These are phyloP conservation scores for Amylocystis lapponica DNA, from an alignment of 768 basidiomycete species.

Conservation along the genomic window DNA sequence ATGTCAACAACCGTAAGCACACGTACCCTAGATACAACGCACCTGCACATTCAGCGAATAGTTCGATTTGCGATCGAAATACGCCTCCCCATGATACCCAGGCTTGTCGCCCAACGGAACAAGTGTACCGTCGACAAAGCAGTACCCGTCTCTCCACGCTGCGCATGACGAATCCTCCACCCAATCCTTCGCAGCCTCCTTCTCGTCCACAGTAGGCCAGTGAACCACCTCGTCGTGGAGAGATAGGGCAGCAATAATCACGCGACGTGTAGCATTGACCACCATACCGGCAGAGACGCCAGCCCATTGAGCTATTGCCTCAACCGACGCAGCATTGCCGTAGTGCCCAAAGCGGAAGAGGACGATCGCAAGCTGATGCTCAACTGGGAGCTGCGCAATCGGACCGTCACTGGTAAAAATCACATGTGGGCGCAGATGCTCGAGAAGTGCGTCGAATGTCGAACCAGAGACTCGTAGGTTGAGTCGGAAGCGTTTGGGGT, in stretches of 20 bases:
- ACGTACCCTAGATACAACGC: neutral
- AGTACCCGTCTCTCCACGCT: slow-evolving; percentile 27
- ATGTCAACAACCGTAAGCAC: slow-evolving; percentile 12
- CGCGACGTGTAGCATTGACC: neutral
- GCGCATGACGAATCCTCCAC: neutral
- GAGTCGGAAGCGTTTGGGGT: slow-evolving; percentile 26
- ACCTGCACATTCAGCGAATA: slow-evolving; percentile 6
- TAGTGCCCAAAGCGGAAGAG: slow-evolving; percentile 35
- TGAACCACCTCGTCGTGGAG: neutral
- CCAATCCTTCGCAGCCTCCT: slow-evolving; percentile 1
- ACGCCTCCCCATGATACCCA: slow-evolving; percentile 4
- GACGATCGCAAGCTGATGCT: slow-evolving; percentile 30
- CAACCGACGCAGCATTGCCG: slow-evolving; percentile 22
- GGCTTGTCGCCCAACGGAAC: slow-evolving; percentile 16
- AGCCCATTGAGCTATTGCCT: neutral
- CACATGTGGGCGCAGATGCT: slow-evolving; percentile 13
- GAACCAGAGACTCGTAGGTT: slow-evolving; percentile 24
- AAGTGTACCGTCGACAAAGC: slow-evolving; percentile 29
- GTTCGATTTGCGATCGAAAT: slow-evolving; percentile 7
- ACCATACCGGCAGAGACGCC: neutral
- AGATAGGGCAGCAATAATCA: neutral
- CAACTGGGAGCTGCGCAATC: slow-evolving; percentile 21
- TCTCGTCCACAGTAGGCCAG: neutral
- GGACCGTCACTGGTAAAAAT: slow-evolving; percentile 26
- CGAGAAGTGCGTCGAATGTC: slow-evolving; percentile 31